phyloP scores from a whole-genome alignment of 306 rosid genomes.

The Lotus japonicus region DNA sequence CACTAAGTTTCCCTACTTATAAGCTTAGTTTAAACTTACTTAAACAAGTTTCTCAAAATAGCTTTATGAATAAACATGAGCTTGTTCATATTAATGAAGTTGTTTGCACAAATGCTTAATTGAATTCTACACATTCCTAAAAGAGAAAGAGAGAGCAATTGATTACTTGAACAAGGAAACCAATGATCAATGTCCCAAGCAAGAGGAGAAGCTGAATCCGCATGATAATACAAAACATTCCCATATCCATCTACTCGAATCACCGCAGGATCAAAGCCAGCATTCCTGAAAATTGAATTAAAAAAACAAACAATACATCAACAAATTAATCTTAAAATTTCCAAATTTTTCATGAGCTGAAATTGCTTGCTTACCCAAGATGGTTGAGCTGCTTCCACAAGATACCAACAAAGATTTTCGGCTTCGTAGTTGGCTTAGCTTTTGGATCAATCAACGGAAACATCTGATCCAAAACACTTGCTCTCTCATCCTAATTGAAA shows the following conservation, averaged over 20 bases:
- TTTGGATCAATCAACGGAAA: slow-evolving; percentile 69
- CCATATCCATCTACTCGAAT: slow-evolving; percentile 85
- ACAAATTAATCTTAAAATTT: background rate
- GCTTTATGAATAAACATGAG: too few species aligned
- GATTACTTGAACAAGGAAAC: slow-evolving; percentile 91
- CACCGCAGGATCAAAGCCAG: slow-evolving; percentile 91
- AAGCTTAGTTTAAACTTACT: too few species aligned
- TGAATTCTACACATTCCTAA: background rate
- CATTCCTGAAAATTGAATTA: slow-evolving; percentile 49
- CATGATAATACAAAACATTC: slow-evolving; percentile 85
- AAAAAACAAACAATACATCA: background rate
- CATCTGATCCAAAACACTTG: slow-evolving; percentile 48
- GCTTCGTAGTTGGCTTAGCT: slow-evolving; percentile 68
- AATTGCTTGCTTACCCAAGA: slow-evolving; percentile 59
- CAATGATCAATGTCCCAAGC: slow-evolving; percentile 98
- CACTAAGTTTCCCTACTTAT: too few species aligned
- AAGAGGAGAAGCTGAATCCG: slow-evolving; percentile 90
- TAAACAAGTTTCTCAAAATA: too few species aligned
- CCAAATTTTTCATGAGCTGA: background rate
- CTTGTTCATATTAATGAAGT: too few species aligned
- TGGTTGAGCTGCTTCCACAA: slow-evolving; percentile 95
- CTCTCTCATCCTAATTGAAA: slow-evolving; percentile 43
- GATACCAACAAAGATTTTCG: slow-evolving; percentile 65
- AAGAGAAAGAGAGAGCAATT: background rate
- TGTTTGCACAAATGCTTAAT: background rate